A percentile compares a stretch with the other conserved stretches of the same genome.
Evolutionary conservation across 1,284 basidiomycete species (phyloP).

Genomic region (Moesziomyces globuligerus): DNA sequence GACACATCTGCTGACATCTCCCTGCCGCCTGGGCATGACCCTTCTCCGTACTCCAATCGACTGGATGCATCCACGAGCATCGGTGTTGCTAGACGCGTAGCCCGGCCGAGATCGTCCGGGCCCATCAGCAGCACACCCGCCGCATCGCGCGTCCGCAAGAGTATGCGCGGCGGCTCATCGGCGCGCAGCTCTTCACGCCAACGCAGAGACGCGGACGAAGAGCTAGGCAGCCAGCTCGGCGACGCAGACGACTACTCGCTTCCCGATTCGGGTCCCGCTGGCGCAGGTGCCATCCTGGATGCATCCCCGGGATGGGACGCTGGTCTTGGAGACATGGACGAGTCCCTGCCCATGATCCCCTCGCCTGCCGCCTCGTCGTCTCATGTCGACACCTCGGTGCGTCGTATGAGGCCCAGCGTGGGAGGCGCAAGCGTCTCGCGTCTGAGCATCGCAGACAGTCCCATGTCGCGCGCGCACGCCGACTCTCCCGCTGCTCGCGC

Average conservation of each 20-base stretch:
- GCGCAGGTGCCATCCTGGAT: conserved; percentile 7
- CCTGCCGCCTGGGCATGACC: conserved; percentile 5
- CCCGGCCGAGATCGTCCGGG: conserved; percentile 11
- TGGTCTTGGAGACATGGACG: conserved; percentile 7
- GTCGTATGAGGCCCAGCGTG: conserved; percentile 26
- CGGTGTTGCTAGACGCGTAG: conserved; percentile 21
- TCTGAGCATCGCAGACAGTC: conserved; percentile 19
- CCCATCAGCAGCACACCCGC: conserved; percentile 45
- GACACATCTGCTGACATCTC: conserved; percentile 1
- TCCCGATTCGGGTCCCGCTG: conserved; percentile 9
- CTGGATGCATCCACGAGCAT: conserved; percentile 33
- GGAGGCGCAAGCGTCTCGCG: conserved; percentile 23
- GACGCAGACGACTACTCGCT: conserved; percentile 9
- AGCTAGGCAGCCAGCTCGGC: conserved; percentile 26
- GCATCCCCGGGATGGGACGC: conserved; percentile 16
- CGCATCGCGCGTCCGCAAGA: conserved; percentile 25
- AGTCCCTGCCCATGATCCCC: conserved; percentile 31
- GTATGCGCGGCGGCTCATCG: too few relatives aligned
- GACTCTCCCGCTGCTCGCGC: conserved; percentile 42
- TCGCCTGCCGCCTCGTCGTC: conserved; percentile 29
- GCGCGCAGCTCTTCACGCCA: not conserved
- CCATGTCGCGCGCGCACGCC: not conserved
- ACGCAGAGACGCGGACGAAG: conserved; percentile 14
- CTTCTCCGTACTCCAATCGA: conserved; percentile 4
- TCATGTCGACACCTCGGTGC: conserved; percentile 23